Conservation (phyloP, 768 basidiomycete species). For the Rhodotorula kratochvilovae region DNA sequence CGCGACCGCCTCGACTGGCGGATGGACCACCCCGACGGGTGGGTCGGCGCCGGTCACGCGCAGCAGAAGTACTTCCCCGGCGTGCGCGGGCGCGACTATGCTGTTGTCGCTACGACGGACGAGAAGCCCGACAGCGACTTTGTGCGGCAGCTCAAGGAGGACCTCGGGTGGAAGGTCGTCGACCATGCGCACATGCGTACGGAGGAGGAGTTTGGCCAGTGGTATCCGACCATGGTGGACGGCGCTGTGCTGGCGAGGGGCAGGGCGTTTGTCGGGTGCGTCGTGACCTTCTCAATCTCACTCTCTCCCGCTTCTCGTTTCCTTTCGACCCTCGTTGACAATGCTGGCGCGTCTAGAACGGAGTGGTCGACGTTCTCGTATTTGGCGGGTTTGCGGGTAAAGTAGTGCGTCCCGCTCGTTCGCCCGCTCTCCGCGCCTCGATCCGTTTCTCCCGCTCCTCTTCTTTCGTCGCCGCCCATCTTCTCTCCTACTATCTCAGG, state of each 20-base stretch:
- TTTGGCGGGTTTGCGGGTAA: slow-evolving; percentile 24
- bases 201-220: slow-evolving; percentile 45
- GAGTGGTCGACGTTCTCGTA: slow-evolving; percentile 18
- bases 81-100: slow-evolving; percentile 43
- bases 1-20: slow-evolving; percentile 12
- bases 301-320: no score
- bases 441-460: no score
- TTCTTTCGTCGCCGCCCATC: not conserved
- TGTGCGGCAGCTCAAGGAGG: slow-evolving; percentile 57
- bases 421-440: no score
- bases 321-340: no score
- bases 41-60: slow-evolving; percentile 12
- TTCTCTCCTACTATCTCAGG: not conserved
- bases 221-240: slow-evolving; percentile 32
- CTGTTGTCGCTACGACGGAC: slow-evolving; percentile 63
- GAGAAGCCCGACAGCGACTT: slow-evolving; percentile 55
- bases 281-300: not conserved
- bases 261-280: slow-evolving; percentile 12
- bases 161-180: slow-evolving; percentile 56
- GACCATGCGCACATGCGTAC: slow-evolving; percentile 54
- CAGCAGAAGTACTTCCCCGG: slow-evolving; percentile 9
- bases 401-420: slow-evolving; percentile 10
- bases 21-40: slow-evolving; percentile 18
- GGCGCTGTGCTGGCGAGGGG: slow-evolving; percentile 15
- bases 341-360: no score